A percentile compares a stretch with the other conserved stretches of the same genome.
These are phyloP conservation scores for Baudoinia panamericana DNA, from an alignment of 495 filamentous ascomycete species.

Conservation along the genomic window DNA sequence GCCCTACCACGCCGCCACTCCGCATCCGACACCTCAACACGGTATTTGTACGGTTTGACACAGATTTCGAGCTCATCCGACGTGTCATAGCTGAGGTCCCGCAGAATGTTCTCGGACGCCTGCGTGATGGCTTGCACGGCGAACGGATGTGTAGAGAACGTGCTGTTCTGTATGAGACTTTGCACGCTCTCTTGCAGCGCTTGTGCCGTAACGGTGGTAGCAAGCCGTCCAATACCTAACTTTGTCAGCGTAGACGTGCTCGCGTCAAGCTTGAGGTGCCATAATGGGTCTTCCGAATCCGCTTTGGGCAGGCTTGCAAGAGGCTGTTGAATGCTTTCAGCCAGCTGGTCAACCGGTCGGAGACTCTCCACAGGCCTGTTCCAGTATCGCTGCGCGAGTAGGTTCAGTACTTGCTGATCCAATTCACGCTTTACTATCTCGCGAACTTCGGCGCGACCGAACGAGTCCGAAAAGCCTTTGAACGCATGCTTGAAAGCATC, in stretches of 20 bases:
- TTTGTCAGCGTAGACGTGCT: constrained; percentile 83
- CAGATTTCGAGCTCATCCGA: constrained; percentile 99
- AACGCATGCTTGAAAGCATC: constrained; percentile 98
- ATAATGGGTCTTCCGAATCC: constrained; percentile 70
- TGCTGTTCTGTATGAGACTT: constrained; percentile 57
- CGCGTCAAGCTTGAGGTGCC: constrained; percentile 89
- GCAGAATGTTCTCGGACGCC: constrained; percentile 73
- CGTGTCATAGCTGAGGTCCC: constrained; percentile 89
- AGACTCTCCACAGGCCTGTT: constrained; percentile 72
- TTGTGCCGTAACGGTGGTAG: constrained; percentile 77
- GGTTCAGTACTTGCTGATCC: constrained; percentile 86
- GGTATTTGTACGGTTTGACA: constrained; percentile 97
- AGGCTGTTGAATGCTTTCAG: constrained; percentile 46
- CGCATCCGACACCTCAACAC: constrained; percentile 80
- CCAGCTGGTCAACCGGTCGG: constrained; percentile 40
- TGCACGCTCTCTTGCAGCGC: constrained; percentile 81
- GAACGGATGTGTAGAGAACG: constrained; percentile 81
- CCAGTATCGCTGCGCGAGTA: constrained; percentile 94
- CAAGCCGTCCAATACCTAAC: constrained; percentile 80
- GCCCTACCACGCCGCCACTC: constrained; percentile 81
- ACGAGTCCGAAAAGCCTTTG: constrained; percentile 77
- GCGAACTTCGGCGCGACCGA: constrained; percentile 79
- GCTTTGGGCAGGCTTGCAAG: constrained; percentile 68
- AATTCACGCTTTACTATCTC: constrained; percentile 83
- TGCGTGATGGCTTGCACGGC: constrained; percentile 83